Evolutionary conservation across 1,284 basidiomycete species (phyloP), one percentile per base, ranked within the genome.

Genomic region (Papiliotrema nemorosa): DNA sequence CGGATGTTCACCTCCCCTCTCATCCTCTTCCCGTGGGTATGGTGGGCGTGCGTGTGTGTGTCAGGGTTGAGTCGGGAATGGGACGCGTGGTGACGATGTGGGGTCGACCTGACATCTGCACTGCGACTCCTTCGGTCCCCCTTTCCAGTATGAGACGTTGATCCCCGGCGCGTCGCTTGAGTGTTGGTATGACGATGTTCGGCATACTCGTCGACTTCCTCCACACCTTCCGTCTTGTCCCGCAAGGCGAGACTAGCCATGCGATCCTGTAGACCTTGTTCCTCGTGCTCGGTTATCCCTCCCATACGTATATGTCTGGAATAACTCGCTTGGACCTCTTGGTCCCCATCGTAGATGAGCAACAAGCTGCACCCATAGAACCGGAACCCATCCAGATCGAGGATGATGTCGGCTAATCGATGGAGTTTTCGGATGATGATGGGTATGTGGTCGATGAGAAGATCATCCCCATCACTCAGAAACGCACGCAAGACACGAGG

Each of bases 341-440:
- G 79, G 69, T 97, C 93, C 44, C 96, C 96, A 69, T 99, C 96
- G 72, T 98, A 99, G 72, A 98, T 96, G 67, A 98, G 83, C 52
- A 99, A 82, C 44, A 99, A 80, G 62, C 89, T 93, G 76, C 93
- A 97, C 21, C 96, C 96, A 69, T 99, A 99, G 75, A 99, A 98
- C 33, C 94, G 84, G 75, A 91, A 99, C 9, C 96, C 90, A 60
- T 86, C 85, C 50, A 99, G 78, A 4, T 86, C 82, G 65, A 85
- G 81, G 63, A 97, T 81, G 75, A 97, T 97, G 43, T 85, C 82
- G 20, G 94, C 94, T 34, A 99, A 83, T n/a, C 85, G 84, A 66
- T 94, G 93, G 20, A 99, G 78, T 77, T 97, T 97, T 70, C 87
- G 86, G 44, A 98, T 80, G 52, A 98, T 82, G 48, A 83, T 75